A percentile compares a stretch with the other conserved stretches of the same genome.
Conservation (phyloP, 352 stramenopile genomes). For the Pythium aphanidermatum region DNA sequence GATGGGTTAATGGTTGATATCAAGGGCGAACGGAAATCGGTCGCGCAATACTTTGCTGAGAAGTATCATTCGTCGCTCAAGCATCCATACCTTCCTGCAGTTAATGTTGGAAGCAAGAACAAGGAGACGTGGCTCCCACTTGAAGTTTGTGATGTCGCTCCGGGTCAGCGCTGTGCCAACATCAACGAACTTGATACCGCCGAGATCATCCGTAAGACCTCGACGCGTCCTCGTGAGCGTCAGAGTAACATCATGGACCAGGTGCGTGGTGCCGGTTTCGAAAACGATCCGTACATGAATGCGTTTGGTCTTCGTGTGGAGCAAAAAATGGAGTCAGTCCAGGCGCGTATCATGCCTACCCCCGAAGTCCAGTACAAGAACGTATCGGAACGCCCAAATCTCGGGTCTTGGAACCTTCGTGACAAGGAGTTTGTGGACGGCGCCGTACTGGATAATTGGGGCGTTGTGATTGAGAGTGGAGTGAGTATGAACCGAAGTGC, state of each 20-base stretch:
- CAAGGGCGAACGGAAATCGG: slow-evolving; percentile 41
- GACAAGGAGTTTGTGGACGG: slow-evolving; percentile 64
- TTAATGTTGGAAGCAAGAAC: slow-evolving; percentile 60
- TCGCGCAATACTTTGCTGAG: slow-evolving; percentile 57
- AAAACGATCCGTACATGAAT: slow-evolving; percentile 57
- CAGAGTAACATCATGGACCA: slow-evolving; percentile 56
- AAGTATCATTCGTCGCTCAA: slow-evolving; percentile 51
- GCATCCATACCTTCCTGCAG: slow-evolving; percentile 55
- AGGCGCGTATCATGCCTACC: slow-evolving; percentile 43
- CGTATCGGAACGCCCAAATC: slow-evolving; percentile 48
- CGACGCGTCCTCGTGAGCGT: slow-evolving; percentile 37
- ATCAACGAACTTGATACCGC: slow-evolving; percentile 78
- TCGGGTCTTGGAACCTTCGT: slow-evolving; percentile 71
- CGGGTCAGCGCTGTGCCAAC: slow-evolving; percentile 61
- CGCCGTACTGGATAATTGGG: slow-evolving; percentile 45
- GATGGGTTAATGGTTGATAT: slow-evolving; percentile 45
- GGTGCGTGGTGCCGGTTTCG: slow-evolving; percentile 53
- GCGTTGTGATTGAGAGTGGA: slow-evolving; percentile 32
- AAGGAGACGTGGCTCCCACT: slow-evolving; percentile 66
- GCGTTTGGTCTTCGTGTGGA: slow-evolving; percentile 62
- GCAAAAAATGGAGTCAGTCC: slow-evolving; percentile 36
- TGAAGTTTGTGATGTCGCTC: slow-evolving; percentile 71
- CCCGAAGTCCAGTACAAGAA: slow-evolving; percentile 62
- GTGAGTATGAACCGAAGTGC: slow-evolving; percentile 1
- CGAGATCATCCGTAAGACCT: slow-evolving; percentile 76